Evolutionary conservation across 768 basidiomycete genomes (phyloP).

Genomic region (Hortiboletus flavorubellus): DNA sequence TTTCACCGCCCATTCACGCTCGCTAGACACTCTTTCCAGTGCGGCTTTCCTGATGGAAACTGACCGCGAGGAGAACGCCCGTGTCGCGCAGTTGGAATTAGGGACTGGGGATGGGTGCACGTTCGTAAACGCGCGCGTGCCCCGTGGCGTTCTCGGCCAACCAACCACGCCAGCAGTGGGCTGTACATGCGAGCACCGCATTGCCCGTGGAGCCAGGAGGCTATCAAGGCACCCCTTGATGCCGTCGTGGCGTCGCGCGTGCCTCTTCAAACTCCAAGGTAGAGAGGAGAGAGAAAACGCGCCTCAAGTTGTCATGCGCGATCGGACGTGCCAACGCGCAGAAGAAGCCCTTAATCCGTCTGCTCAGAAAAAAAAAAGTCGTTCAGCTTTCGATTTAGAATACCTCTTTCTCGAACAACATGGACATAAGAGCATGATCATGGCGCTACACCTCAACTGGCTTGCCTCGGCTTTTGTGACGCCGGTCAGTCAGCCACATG

Average conservation of each 20-base stretch:
- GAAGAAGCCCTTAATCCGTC: too few species aligned
- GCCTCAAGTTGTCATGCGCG: not conserved
- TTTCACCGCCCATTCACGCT: too few species aligned
- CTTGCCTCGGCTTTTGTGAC: constrained; percentile 21
- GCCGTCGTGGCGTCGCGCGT: not conserved
- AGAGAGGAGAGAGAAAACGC: too few species aligned
- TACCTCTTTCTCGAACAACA: not conserved
- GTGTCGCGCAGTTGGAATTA: not conserved
- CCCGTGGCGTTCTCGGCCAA: not conserved
- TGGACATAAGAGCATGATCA: not conserved
- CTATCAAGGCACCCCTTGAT: not conserved
- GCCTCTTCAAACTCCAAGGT: not conserved
- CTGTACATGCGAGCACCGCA: not conserved
- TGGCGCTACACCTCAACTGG: constrained; percentile 2
- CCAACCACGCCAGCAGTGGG: not conserved
- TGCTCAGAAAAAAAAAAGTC: too few species aligned
- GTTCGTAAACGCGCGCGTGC: not conserved
- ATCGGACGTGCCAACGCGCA: not conserved
- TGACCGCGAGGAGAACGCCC: too few species aligned
- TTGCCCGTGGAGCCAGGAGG: not conserved
- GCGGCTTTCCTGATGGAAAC: too few species aligned
- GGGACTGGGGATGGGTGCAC: not conserved
- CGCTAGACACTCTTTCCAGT: too few species aligned
- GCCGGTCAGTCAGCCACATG: not conserved
- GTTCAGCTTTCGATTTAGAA: too few species aligned